A percentile compares a stretch with the other conserved stretches of the same genome.
Evolutionary conservation across 163 green algal species (phyloP).

Genomic region (Scenedesmus sp.): DNA sequence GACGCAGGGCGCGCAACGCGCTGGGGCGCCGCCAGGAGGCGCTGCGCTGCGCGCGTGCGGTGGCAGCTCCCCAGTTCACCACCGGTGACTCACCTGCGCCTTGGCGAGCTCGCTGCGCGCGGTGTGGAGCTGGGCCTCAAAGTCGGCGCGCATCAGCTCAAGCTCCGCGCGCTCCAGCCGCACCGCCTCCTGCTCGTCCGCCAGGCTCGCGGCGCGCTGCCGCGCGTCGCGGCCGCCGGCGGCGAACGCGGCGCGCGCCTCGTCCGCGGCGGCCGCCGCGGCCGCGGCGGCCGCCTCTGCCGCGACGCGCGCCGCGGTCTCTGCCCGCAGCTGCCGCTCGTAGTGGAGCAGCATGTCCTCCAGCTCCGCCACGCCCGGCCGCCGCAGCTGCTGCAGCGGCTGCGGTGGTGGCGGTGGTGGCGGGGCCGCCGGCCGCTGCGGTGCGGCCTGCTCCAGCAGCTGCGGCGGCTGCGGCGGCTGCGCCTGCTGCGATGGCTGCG

Average conservation of each 20-base stretch:
- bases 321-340: slow-evolving; percentile 86
- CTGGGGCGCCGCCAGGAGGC: no score
- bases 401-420: no score
- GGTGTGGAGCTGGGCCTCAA: slow-evolving; percentile 71
- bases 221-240: slow-evolving; percentile 14
- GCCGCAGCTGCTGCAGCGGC: background rate
- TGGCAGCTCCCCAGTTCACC: no score
- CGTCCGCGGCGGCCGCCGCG: background rate
- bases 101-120: slow-evolving; percentile 63
- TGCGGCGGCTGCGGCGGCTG: no score
- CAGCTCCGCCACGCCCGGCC: slow-evolving; percentile 72
- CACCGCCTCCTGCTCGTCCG: background rate
- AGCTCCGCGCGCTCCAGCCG: slow-evolving; percentile 63
- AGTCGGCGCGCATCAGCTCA: slow-evolving; percentile 72
- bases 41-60: no score
- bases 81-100: slow-evolving; percentile 49
- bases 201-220: slow-evolving; percentile 2
- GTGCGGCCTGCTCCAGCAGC: background rate
- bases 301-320: slow-evolving; percentile 58
- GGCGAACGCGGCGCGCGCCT: slow-evolving; percentile 10
- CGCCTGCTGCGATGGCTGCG: no score
- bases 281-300: slow-evolving; percentile 50
- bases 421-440: background rate
- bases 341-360: slow-evolving; percentile 88
- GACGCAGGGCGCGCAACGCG: no score